Base-by-base conservation (phyloP, 495 filamentous ascomycete species). In the Penicillium malachiteum region DNA sequence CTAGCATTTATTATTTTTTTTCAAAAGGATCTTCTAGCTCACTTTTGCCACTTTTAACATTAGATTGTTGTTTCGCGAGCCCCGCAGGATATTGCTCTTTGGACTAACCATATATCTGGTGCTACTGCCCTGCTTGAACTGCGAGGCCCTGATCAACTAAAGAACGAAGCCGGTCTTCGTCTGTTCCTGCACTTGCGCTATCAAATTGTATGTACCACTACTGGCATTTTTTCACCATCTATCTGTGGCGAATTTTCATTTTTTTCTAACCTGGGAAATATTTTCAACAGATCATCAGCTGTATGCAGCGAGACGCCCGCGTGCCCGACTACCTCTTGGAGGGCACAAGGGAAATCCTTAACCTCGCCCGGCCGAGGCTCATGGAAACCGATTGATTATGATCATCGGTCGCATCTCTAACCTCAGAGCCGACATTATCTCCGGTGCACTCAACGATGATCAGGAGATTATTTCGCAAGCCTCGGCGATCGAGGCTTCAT, bases 21-120 rank as follows among this genome's bases (percentile, higher is more conserved):
- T 4, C 21, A 12, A 38, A 14, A 32, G 47, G 48, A 58, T 43
- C 32, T 34, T 52, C 34, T 35, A 17, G 41, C 53, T 37, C 33
- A 56, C 53, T 71, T 58, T 43, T 39, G 37, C 31, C 16, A 7
- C 32, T 48, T 48, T 30, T 12, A 32, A 48, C 31, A n/a, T 7
- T 31, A 75, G 73, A 75, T 83, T 54, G 74, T 84, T 39, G 73
- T 77, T 0, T 79, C 79, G 50, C 69, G 72, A 53, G 64, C 70
- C 8, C 69, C 72, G 10, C 63, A 65, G 40, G 76, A 75, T 26
- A 70, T 84, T 30, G 66, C 71, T 16, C 78, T 78, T 3, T 88
- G 83, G 74, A 79, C 77, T 37, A 78, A 78, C 44, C 85, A 88
- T 64, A 76, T 86, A 53, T 75, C 75, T 35, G 85, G 85, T 9